Conservation (phyloP, 2,329 filamentous ascomycete genomes). For the Scorias spongiosa region DNA sequence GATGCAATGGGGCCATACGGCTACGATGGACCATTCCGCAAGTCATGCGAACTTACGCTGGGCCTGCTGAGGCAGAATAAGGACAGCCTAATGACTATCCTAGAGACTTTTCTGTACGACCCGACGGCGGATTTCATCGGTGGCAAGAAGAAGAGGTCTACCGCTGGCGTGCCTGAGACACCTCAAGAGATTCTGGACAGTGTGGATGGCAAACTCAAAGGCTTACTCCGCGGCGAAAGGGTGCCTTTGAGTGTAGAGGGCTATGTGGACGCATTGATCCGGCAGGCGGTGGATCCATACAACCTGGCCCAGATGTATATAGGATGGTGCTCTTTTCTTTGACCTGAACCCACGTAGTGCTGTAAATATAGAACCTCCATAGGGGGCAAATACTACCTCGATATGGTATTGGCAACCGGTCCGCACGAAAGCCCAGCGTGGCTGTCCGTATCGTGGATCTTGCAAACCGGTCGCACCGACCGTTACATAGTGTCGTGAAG, state of each 20-base stretch:
- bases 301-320: constrained; percentile 94
- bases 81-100: constrained; percentile 90
- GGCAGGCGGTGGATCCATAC: constrained; percentile 63
- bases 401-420: too few species aligned
- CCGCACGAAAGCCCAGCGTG: too few species aligned
- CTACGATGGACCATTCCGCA: constrained; percentile 80
- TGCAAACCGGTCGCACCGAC: too few species aligned
- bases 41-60: constrained; percentile 79
- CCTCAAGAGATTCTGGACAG: constrained; percentile 74
- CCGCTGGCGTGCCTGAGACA: constrained; percentile 45
- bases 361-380: too few species aligned
- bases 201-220: constrained; percentile 73
- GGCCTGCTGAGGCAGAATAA: constrained; percentile 75
- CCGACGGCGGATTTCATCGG: constrained; percentile 86
- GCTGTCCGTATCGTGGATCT: too few species aligned
- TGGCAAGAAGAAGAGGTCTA: constrained; percentile 45
- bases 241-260: constrained; percentile 91
- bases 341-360: constrained; percentile 2
- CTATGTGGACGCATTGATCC: constrained; percentile 89
- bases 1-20: constrained; percentile 93
- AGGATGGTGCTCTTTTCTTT: constrained; percentile 69
- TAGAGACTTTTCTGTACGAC: constrained; percentile 95
- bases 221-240: constrained; percentile 69
- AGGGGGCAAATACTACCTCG: too few species aligned
- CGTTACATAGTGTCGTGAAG: too few species aligned